Percentiles rank a stretch among this genome's conserved stretches.
These are phyloP conservation scores for Oxyria digyna DNA, from an alignment of 148 eudicot genomes.

Conservation along the genomic window DNA sequence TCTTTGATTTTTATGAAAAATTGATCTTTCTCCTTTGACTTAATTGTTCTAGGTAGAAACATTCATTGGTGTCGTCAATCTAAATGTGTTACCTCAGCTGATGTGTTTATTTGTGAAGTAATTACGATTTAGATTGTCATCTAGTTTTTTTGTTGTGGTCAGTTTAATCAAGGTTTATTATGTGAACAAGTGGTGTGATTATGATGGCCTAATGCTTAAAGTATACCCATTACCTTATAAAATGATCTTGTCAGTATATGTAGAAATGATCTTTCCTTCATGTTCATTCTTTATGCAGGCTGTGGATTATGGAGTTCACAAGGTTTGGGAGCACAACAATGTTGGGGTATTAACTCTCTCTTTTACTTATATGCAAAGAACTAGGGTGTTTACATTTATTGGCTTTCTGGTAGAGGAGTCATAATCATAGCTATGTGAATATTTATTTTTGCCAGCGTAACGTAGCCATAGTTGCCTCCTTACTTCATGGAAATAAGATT, in stretches of 20 bases:
- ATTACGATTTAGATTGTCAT: not conserved
- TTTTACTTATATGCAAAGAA: not conserved
- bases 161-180: no score
- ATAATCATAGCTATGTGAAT: not conserved
- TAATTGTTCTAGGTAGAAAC: not conserved
- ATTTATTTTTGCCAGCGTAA: not conserved
- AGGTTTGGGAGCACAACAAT: constrained; percentile 70
- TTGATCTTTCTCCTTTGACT: not conserved
- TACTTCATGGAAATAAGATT: no score
- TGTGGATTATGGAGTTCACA: constrained; percentile 74
- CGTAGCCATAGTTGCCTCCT: no score
- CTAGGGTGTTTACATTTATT: no score
- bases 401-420: not conserved
- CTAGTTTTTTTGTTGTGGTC: no score
- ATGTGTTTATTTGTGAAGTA: not conserved
- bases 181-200: no score
- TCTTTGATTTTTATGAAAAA: not conserved
- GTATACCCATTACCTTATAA: no score
- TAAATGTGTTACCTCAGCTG: not conserved
- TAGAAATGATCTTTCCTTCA: no score
- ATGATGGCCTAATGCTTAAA: no score
- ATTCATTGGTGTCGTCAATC: no score
- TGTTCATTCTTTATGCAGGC: no score
- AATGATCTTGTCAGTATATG: no score
- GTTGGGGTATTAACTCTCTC: constrained; percentile 42